phyloP scores from a whole-genome alignment of 2,329 filamentous ascomycete genomes.

The Neonectria sp. region DNA sequence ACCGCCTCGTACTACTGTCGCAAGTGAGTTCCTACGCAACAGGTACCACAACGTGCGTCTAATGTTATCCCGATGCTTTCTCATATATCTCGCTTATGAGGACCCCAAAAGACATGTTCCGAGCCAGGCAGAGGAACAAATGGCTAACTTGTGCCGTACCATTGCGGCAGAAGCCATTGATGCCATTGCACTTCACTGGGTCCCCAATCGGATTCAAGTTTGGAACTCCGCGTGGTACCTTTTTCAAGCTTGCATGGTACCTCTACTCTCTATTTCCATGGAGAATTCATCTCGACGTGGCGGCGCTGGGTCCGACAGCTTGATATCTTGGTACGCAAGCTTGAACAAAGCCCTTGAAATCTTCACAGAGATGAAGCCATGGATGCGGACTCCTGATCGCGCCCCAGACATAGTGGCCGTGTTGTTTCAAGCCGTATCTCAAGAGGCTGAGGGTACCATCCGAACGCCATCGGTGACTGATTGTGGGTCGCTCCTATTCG shows the following conservation, averaged over 20 bases:
- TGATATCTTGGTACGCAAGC: slow-evolving; percentile 12
- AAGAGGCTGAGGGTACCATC: slow-evolving; percentile 13
- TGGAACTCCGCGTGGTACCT: slow-evolving; percentile 53
- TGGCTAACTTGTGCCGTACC: slow-evolving; percentile 43
- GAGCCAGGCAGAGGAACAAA: slow-evolving; percentile 32
- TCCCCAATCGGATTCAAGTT: slow-evolving; percentile 50
- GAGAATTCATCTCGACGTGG: slow-evolving; percentile 26
- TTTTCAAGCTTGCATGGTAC: slow-evolving; percentile 52
- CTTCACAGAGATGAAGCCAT: slow-evolving; percentile 25
- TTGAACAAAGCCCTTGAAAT: slow-evolving; percentile 22
- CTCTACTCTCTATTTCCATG: slow-evolving; percentile 48
- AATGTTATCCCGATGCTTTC: slow-evolving; percentile 42
- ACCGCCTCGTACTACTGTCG: slow-evolving; percentile 45
- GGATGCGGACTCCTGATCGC: slow-evolving; percentile 27
- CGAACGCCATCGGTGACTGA: slow-evolving; percentile 24
- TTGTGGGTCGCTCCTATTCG: slow-evolving; percentile 7
- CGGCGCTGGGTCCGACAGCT: slow-evolving; percentile 2
- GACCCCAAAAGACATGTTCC: slow-evolving; percentile 34
- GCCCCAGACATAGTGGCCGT: slow-evolving; percentile 25
- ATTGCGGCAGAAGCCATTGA: slow-evolving; percentile 51
- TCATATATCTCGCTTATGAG: slow-evolving; percentile 38
- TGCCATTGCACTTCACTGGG: slow-evolving; percentile 51
- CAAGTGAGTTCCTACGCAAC: slow-evolving; percentile 49
- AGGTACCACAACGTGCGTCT: slow-evolving; percentile 51
- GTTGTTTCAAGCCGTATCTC: slow-evolving; percentile 23